Percentiles rank a stretch among this genome's conserved stretches.
Evolutionary conservation across 2,329 filamentous ascomycete species (phyloP).

Genomic region (Paecilomyces sp.): DNA sequence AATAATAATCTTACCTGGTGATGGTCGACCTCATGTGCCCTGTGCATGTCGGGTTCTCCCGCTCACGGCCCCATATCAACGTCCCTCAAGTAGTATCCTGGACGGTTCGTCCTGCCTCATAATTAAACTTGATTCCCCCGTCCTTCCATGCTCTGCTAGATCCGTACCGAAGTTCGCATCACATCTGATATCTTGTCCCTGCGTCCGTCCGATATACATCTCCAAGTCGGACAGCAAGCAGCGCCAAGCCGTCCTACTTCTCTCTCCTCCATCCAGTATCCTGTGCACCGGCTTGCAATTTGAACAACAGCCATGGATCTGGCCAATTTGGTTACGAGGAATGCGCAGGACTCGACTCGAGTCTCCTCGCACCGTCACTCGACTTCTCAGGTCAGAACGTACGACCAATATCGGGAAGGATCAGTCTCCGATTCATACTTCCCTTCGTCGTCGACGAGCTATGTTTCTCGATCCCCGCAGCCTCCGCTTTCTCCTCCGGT

Average conservation of each 20-base stretch:
- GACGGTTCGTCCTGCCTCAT: neutral
- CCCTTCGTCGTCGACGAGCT: constrained; percentile 13
- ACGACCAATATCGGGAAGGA: constrained; percentile 13
- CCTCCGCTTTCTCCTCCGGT: constrained; percentile 33
- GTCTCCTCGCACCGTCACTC: constrained; percentile 12
- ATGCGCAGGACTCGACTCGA: constrained; percentile 12
- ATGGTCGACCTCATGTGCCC: constrained; percentile 8
- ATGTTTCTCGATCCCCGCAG: constrained; percentile 17
- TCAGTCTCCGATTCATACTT: constrained; percentile 15
- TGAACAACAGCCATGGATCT: constrained; percentile 24
- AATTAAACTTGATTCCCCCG: neutral
- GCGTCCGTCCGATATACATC: neutral
- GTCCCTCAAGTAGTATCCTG: neutral
- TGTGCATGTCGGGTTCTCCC: constrained; percentile 3
- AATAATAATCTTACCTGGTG: constrained; percentile 3
- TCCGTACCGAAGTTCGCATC: neutral
- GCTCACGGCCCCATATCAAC: constrained; percentile 2
- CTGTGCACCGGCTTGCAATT: constrained; percentile 10
- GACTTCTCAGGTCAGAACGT: constrained; percentile 8
- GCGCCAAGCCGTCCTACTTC: neutral
- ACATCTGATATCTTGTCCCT: neutral
- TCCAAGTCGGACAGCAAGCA: neutral
- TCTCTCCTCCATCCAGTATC: neutral
- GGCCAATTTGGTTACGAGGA: constrained; percentile 24
- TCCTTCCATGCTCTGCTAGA: neutral